Evolutionary conservation across 768 basidiomycete genomes (phyloP).

Genomic region (Phlegmacium glaucopus): DNA sequence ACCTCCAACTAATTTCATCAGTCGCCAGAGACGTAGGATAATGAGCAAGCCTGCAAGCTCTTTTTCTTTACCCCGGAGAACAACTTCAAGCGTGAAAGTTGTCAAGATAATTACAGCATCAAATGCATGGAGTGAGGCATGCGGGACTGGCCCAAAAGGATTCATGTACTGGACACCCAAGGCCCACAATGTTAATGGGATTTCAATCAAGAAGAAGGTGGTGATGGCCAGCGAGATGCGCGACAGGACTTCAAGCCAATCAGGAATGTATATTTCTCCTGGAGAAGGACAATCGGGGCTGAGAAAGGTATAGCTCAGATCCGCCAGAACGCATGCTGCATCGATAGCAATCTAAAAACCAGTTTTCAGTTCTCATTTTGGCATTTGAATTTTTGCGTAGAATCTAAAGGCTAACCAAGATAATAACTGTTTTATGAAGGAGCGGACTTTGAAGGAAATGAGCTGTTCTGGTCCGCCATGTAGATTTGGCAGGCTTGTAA

Average conservation of each 20-base stretch:
- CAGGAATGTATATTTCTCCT: constrained; percentile 40
- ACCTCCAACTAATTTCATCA: constrained; percentile 70
- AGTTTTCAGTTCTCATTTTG: not conserved
- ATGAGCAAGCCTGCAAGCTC: constrained; percentile 72
- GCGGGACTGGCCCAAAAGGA: constrained; percentile 52
- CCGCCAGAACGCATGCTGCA: constrained; percentile 65
- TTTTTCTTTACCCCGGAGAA: constrained; percentile 61
- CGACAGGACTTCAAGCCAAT: constrained; percentile 62
- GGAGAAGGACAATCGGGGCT: constrained; percentile 44
- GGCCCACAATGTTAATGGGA: constrained; percentile 65
- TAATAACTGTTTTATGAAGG: constrained; percentile 56
- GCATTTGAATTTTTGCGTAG: constrained; percentile 1
- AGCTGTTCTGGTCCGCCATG: constrained; percentile 36
- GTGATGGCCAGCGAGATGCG: constrained; percentile 67
- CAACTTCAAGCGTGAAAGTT: constrained; percentile 72
- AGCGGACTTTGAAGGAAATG: constrained; percentile 46
- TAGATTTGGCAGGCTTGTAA: constrained; percentile 3
- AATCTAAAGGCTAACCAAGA: constrained; percentile 42
- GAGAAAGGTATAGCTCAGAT: constrained; percentile 68
- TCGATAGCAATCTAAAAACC: constrained; percentile 56
- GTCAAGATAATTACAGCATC: constrained; percentile 68
- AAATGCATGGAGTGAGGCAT: constrained; percentile 67
- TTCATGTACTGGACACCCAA: constrained; percentile 61
- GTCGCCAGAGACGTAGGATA: constrained; percentile 74
- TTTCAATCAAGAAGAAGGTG: constrained; percentile 72